Base-by-base conservation (phyloP, 257 asterid species). In the Jasminum sambac region DNA sequence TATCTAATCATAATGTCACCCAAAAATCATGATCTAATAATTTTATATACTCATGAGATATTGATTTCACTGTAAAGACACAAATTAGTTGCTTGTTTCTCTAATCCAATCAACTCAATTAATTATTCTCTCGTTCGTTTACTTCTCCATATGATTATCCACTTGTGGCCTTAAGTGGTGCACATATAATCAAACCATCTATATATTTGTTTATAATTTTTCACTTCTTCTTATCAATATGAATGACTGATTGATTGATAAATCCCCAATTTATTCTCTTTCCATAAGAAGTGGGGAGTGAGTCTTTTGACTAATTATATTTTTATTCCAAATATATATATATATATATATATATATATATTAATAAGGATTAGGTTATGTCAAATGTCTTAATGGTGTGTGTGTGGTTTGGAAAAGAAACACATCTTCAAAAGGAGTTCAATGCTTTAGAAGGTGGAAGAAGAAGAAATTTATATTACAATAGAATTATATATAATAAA, bases 341-440 rank as follows among this genome's bases (percentile, higher is more conserved):
- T 40, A n/a, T n/a, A n/a, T n/a, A n/a, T n/a, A n/a, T n/a, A n/a
- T n/a, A 13, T 36, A 11, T 39, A 41, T 55, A 17, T 8, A 50
- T 40, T 38, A 69, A 59, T 52, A 12, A 23, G 8, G 50, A 34
- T 68, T 63, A 41, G 17, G 24, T 26, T 12, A 34, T 8, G 39
- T 61, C 26, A 23, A 52, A 60, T 50, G 59, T 38, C 44, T 57
- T 24, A 62, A 34, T 40, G 1, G 17, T 69, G 63, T n/a, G n/a
- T n/a, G 26, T 30, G 80, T 76, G 84, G 74, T 50, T 40, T 71
- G 59, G 40, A 43, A 67, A 52, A 50, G 68, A 67, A 67, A 73
- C 83, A 67, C 80, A 75, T 71, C 43, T 24, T 36, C 57, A 23
- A 40, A 74, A 64, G 43, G 58, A 30, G 38, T 17, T 21, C 30